Conservation (phyloP, 2,329 filamentous ascomycete species). For the Aschersonia sp. region DNA sequence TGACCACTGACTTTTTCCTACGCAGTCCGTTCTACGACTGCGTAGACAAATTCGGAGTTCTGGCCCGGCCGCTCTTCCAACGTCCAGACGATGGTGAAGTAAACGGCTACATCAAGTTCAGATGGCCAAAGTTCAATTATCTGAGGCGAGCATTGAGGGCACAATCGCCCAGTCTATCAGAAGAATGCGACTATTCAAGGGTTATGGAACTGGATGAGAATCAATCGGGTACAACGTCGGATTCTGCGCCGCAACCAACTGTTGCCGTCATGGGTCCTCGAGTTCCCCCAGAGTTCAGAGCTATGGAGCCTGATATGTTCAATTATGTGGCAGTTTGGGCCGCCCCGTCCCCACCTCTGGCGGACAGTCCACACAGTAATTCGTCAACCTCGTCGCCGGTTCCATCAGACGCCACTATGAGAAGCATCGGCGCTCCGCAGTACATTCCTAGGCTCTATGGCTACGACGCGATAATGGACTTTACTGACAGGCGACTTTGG, state of each 20-base stretch:
- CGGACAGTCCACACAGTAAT: background rate
- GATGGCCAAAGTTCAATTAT: slow-evolving; percentile 14
- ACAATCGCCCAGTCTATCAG: background rate
- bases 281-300: background rate
- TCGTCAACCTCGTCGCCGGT: background rate
- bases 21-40: slow-evolving; percentile 19
- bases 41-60: slow-evolving; percentile 13
- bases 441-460: slow-evolving; percentile 16
- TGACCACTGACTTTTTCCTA: slow-evolving; percentile 4
- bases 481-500: slow-evolving; percentile 17
- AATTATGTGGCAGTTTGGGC: background rate
- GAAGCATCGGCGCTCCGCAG: slow-evolving; percentile 3
- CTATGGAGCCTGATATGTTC: background rate
- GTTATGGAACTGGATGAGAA: slow-evolving; percentile 1
- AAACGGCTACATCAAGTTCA: slow-evolving; percentile 23
- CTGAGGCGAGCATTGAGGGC: background rate
- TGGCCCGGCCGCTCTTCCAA: slow-evolving; percentile 9
- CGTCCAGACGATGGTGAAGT: slow-evolving; percentile 19
- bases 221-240: background rate
- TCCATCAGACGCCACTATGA: background rate
- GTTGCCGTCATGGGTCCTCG: background rate
- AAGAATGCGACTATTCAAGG: background rate
- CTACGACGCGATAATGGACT: slow-evolving; percentile 17
- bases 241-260: slow-evolving; percentile 1
- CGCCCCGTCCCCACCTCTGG: background rate